Percentiles rank a stretch among this genome's conserved stretches.
phyloP scores from a whole-genome alignment of 1,284 basidiomycete species.

The Melampsora occidentalis region DNA sequence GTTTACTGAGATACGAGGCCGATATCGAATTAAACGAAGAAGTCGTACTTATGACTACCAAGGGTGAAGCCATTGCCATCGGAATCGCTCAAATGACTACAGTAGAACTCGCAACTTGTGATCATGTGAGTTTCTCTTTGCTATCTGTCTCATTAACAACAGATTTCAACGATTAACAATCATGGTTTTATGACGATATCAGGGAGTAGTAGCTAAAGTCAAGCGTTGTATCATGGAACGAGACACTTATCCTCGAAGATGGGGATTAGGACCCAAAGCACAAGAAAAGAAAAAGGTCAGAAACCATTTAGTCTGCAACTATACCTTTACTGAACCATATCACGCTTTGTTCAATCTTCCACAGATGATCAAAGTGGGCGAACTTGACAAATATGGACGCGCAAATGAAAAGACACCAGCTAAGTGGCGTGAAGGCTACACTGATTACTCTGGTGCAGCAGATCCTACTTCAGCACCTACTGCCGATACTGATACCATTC shows the following conservation, averaged over 20 bases:
- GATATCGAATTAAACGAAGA: conserved; percentile 96
- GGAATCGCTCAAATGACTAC: conserved; percentile 96
- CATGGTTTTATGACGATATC: not conserved
- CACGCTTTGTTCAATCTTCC: not conserved
- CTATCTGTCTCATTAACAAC: not conserved
- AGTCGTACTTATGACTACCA: conserved; percentile 99
- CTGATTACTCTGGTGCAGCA: conserved; percentile 69
- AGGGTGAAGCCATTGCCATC: conserved; percentile 97
- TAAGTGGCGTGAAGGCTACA: conserved; percentile 86
- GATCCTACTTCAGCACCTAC: conserved; percentile 48
- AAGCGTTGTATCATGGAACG: conserved; percentile 99
- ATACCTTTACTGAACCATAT: not conserved
- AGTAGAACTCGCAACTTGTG: conserved; percentile 94
- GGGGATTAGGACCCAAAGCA: conserved; percentile 96
- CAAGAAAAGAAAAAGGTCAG: conserved; percentile 87
- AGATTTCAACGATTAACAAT: too few species aligned
- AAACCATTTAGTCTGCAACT: not conserved
- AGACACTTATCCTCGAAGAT: conserved; percentile 94
- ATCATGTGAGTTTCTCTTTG: conserved; percentile 63
- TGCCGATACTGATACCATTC: conserved; percentile 13
- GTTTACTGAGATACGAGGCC: conserved; percentile 87
- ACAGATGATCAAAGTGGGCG: conserved; percentile 82
- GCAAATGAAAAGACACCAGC: conserved; percentile 85
- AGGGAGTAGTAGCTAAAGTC: conserved; percentile 91
- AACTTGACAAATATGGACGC: conserved; percentile 93